These are phyloP conservation scores for Solanum bukasovii DNA, from an alignment of 257 asterid genomes.

Conservation along the genomic window DNA sequence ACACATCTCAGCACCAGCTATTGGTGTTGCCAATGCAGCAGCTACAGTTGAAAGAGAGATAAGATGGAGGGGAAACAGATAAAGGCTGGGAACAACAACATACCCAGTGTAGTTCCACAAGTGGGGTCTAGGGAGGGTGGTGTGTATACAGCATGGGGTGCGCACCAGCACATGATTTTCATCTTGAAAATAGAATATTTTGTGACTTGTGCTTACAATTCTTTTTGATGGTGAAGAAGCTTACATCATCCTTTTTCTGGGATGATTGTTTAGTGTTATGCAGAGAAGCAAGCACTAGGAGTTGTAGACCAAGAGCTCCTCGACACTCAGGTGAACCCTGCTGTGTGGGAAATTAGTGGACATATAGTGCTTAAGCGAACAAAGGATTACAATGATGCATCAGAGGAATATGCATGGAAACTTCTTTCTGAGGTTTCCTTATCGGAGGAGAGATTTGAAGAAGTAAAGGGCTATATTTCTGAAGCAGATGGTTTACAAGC, in stretches of 20 bases:
- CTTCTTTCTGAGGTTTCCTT: conserved; percentile 62
- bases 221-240: background rate
- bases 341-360: conserved; percentile 76
- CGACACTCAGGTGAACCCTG: conserved; percentile 70
- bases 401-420: conserved; percentile 46
- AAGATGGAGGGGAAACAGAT: background rate
- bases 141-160: background rate
- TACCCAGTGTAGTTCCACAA: background rate
- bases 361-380: conserved; percentile 62
- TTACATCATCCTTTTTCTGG: background rate
- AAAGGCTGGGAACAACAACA: background rate
- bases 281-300: conserved; percentile 61
- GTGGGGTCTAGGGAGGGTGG: background rate
- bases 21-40: background rate
- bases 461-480: conserved; percentile 18
- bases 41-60: background rate
- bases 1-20: background rate
- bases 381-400: conserved; percentile 50
- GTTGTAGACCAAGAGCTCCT: conserved; percentile 43
- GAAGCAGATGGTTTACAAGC: conserved; percentile 37
- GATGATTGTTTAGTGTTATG: conserved; percentile 38
- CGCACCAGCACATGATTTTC: background rate
- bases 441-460: conserved; percentile 35
- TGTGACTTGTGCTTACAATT: background rate
- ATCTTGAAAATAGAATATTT: background rate